Evolutionary conservation across 2,329 filamentous ascomycete genomes (phyloP).

Genomic region (Monosporascus cannonballus): DNA sequence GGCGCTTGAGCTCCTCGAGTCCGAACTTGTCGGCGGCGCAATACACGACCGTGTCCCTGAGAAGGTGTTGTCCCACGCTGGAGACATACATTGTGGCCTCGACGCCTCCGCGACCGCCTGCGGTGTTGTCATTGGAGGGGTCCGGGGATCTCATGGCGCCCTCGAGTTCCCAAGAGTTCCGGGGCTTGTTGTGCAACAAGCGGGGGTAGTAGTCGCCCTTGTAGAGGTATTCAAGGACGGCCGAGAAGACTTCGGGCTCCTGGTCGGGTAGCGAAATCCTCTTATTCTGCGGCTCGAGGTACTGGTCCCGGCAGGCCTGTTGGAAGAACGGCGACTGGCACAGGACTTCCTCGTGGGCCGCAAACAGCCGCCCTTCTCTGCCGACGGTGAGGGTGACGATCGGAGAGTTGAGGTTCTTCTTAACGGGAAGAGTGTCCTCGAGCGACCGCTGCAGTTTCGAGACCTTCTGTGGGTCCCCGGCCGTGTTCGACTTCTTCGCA

Average conservation of each 20-base stretch:
- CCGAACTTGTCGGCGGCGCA: constrained; percentile 87
- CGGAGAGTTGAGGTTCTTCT: constrained; percentile 46
- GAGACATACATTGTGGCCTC: constrained; percentile 75
- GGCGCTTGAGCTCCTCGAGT: constrained; percentile 84
- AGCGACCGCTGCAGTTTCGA: constrained; percentile 82
- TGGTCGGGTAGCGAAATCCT: constrained; percentile 67
- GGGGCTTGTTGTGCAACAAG: constrained; percentile 78
- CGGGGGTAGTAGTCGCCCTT: constrained; percentile 94
- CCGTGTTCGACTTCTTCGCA: constrained; percentile 55
- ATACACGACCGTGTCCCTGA: constrained; percentile 92
- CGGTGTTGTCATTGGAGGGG: constrained; percentile 27
- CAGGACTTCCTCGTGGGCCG: constrained; percentile 89
- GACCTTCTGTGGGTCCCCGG: constrained; percentile 71
- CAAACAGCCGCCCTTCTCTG: constrained; percentile 80
- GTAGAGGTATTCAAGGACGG: constrained; percentile 93
- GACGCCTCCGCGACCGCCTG: constrained; percentile 39
- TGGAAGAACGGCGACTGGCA: constrained; percentile 80
- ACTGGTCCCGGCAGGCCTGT: constrained; percentile 63
- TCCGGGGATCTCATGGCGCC: constrained; percentile 41
- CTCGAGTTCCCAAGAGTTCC: constrained; percentile 86
- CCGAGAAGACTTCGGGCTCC: constrained; percentile 90
- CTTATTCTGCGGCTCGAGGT: constrained; percentile 70
- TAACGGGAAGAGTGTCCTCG: constrained; percentile 38
- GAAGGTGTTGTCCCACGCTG: constrained; percentile 67
- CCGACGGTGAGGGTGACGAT: constrained; percentile 86